Evolutionary conservation across 345 rosid genomes (phyloP), one percentile per base, ranked within the genome.

Genomic region (Brassica incana): DNA sequence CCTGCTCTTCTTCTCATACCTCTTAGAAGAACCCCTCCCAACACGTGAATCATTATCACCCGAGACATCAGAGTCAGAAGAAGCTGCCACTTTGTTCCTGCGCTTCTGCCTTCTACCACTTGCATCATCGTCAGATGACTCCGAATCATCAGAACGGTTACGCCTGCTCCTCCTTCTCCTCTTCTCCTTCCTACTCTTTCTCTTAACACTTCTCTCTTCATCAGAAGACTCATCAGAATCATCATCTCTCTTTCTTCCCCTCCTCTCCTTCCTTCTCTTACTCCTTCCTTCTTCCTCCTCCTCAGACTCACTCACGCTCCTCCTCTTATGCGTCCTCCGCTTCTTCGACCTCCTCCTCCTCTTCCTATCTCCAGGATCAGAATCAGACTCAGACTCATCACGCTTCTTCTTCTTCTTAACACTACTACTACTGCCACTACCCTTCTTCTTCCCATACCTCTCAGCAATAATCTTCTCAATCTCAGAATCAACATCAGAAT

Each of bases 391-490:
- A 64, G 65, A 60, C 14, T 84, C 88, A 56, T 84, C 88, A 0
- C 84, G 80, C 14, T 40, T 80, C 69, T 77, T 85, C 82, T 79
- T 52, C 85, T 76, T 87, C 70, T 72, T 82, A 15, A 52, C 59
- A 15, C 59, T 52, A 67, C 74, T 77, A 18, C 59, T 52, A 67
- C 73, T 74, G 14, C 70, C 50, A 30, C 81, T 56, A 65, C 85
- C 10, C 25, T 50, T 65, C 68, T 35, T 92, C 89, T 87, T 91
- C 61, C 97, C 97, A 74, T 61, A 79, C 74, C 98, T 84, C 79
- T 83, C 82, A 62, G 97, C 99, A 71, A 95, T 86, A 72, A 91
- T 89, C 88, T 86, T 91, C 90, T 93, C 99, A 48, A 93, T 93
- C 83, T 91, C 97, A 0, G 93, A 84, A 84, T 93, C 93, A 56